phyloP scores from a whole-genome alignment of 768 basidiomycete genomes.

The Lanmaoa pseudosensibilis region DNA sequence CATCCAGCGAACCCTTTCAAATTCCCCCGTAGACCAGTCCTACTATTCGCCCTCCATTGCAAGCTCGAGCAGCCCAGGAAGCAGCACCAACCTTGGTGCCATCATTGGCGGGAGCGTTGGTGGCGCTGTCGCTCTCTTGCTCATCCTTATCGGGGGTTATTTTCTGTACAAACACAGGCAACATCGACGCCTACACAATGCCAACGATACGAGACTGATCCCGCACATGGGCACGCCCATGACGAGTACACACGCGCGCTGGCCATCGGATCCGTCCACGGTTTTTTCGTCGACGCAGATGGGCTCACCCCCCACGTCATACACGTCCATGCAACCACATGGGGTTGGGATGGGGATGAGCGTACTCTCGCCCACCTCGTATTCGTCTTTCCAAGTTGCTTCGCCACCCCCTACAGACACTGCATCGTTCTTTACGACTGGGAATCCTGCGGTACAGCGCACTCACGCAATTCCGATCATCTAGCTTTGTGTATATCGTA shows the following conservation, averaged over 20 bases:
- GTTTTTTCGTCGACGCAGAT: background rate
- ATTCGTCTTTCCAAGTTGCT: background rate
- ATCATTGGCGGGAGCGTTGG: constrained; percentile 27
- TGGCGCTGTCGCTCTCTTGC: constrained; percentile 13
- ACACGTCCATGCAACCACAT: background rate
- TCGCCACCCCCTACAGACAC: constrained; percentile 17
- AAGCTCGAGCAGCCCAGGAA: constrained; percentile 6
- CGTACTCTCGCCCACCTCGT: background rate
- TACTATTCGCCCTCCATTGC: constrained; percentile 12
- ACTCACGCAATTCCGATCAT: constrained; percentile 23
- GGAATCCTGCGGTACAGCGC: background rate
- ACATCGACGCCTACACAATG: background rate
- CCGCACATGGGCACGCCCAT: background rate
- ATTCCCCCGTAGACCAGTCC: constrained; percentile 8
- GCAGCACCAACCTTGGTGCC: constrained; percentile 10
- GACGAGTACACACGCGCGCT: constrained; percentile 2
- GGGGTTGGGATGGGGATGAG: background rate
- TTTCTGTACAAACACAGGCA: constrained; percentile 13
- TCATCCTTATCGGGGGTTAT: constrained; percentile 18
- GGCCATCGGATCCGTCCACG: constrained; percentile 12
- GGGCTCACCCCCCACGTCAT: constrained; percentile 1
- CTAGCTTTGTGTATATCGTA: background rate
- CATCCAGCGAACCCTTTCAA: background rate
- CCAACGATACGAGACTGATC: background rate
- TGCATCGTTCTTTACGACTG: constrained; percentile 8